Evolutionary conservation across 768 basidiomycete genomes (phyloP).

Genomic region (Amanita jacksonii): DNA sequence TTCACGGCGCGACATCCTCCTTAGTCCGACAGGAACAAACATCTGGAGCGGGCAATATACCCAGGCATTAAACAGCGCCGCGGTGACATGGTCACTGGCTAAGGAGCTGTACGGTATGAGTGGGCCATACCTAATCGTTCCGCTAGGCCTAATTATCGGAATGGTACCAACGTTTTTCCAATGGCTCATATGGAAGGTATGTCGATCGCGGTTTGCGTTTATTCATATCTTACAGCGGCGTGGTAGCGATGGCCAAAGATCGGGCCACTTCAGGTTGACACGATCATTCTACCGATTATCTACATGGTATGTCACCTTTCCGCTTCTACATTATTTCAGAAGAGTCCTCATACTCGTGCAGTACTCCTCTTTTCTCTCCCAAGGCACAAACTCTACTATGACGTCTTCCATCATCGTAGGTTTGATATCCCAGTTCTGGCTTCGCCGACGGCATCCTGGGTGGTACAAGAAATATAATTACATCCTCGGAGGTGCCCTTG

Average conservation of each 20-base stretch:
- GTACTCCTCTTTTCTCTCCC: conserved; percentile 33
- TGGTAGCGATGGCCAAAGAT: conserved; percentile 42
- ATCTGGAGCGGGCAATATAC: conserved; percentile 49
- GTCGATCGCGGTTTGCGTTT: background rate
- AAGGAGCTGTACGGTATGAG: conserved; percentile 44
- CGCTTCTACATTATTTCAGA: background rate
- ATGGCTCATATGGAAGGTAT: conserved; percentile 43
- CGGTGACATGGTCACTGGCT: conserved; percentile 57
- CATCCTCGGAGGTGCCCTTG: conserved; percentile 55
- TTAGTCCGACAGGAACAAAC: conserved; percentile 45
- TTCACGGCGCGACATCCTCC: conserved; percentile 43
- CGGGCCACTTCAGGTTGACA: conserved; percentile 38
- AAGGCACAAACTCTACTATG: conserved; percentile 46
- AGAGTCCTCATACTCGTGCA: conserved; percentile 12
- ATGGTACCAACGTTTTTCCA: conserved; percentile 42
- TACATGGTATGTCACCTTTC: conserved; percentile 28
- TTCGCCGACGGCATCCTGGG: conserved; percentile 45
- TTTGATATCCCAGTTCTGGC: conserved; percentile 50
- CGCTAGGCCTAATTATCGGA: conserved; percentile 43
- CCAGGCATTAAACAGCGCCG: conserved; percentile 46
- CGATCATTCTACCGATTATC: conserved; percentile 46
- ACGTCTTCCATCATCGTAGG: conserved; percentile 41
- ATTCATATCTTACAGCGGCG: background rate
- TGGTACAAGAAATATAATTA: conserved; percentile 68
- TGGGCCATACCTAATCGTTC: conserved; percentile 49